Evolutionary conservation across 352 stramenopile species (phyloP).

Genomic region (Elongisporangium anandrum): DNA sequence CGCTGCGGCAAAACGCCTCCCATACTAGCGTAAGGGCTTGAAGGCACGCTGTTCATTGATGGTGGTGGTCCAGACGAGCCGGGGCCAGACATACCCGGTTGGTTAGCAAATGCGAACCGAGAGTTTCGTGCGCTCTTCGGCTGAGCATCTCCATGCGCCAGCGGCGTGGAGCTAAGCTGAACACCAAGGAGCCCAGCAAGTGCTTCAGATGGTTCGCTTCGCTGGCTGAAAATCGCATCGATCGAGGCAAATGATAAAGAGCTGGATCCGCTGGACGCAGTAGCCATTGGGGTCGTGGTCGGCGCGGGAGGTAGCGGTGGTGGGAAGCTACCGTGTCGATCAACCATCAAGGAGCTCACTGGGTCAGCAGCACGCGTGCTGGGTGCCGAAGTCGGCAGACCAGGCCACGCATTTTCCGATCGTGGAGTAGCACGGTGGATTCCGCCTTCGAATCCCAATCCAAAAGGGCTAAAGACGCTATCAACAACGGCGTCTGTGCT

Average conservation of each 20-base stretch:
- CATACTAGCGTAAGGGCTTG: constrained; percentile 13
- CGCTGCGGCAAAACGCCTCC: background rate
- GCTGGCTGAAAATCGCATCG: constrained; percentile 78
- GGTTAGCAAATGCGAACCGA: constrained; percentile 80
- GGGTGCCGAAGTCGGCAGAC: background rate
- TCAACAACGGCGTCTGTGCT: constrained; percentile 8
- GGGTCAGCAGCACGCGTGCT: background rate
- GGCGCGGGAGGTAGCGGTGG: constrained; percentile 3
- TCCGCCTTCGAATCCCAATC: constrained; percentile 62
- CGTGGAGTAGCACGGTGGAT: constrained; percentile 31
- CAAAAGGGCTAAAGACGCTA: constrained; percentile 68
- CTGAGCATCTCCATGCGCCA: constrained; percentile 27
- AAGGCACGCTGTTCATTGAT: constrained; percentile 2
- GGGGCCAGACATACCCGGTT: constrained; percentile 9
- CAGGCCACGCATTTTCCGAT: background rate
- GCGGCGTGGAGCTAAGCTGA: constrained; percentile 38
- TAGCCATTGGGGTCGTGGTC: constrained; percentile 5
- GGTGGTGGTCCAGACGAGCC: background rate
- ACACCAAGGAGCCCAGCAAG: constrained; percentile 63
- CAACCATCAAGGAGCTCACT: background rate
- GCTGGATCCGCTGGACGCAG: constrained; percentile 17
- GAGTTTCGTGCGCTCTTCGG: constrained; percentile 49
- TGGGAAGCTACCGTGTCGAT: constrained; percentile 2
- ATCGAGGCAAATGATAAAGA: constrained; percentile 78
- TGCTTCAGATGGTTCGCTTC: constrained; percentile 68